These are phyloP conservation scores for Petrea volubilis DNA, from an alignment of 257 asterid genomes.

Conservation along the genomic window DNA sequence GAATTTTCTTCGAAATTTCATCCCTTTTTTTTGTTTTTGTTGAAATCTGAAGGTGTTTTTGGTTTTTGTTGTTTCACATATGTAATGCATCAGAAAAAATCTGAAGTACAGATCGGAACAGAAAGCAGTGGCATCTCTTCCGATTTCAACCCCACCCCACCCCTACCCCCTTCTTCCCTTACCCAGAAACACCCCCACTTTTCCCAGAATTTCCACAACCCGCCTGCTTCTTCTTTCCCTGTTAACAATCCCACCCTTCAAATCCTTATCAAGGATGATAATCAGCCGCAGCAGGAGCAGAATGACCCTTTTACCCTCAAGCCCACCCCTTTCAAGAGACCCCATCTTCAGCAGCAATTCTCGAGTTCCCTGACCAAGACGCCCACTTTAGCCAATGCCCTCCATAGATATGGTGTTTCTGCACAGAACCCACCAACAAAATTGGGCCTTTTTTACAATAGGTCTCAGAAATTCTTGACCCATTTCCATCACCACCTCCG, in stretches of 20 bases:
- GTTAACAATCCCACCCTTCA: slow-evolving; percentile 37
- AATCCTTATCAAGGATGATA: slow-evolving; percentile 54
- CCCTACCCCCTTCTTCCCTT: slow-evolving; percentile 52
- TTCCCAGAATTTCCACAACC: slow-evolving; percentile 31
- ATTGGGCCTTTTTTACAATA: slow-evolving; percentile 36
- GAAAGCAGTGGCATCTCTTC: slow-evolving; percentile 99
- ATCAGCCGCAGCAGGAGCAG: slow-evolving; percentile 33
- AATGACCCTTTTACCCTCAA: slow-evolving; percentile 61
- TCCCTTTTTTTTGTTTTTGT: neutral
- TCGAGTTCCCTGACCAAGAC: slow-evolving; percentile 51
- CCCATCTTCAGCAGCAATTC: slow-evolving; percentile 57
- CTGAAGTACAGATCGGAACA: slow-evolving; percentile 97
- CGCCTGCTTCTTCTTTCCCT: slow-evolving; percentile 42
- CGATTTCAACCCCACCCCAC: slow-evolving; percentile 94
- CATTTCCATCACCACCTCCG: slow-evolving; percentile 68
- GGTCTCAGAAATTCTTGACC: slow-evolving; percentile 54
- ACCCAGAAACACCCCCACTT: slow-evolving; percentile 58
- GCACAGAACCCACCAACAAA: slow-evolving; percentile 39
- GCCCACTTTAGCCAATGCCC: slow-evolving; percentile 60
- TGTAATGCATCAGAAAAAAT: slow-evolving; percentile 98
- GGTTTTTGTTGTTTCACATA: slow-evolving; percentile 31
- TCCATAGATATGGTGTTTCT: slow-evolving; percentile 50
- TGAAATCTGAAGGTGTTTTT: slow-evolving; percentile 23
- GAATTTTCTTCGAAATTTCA: slow-evolving; percentile 16
- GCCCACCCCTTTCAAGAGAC: slow-evolving; percentile 74